phyloP scores from a whole-genome alignment of 352 stramenopile genomes.

The Phytophthora pluvialis region DNA sequence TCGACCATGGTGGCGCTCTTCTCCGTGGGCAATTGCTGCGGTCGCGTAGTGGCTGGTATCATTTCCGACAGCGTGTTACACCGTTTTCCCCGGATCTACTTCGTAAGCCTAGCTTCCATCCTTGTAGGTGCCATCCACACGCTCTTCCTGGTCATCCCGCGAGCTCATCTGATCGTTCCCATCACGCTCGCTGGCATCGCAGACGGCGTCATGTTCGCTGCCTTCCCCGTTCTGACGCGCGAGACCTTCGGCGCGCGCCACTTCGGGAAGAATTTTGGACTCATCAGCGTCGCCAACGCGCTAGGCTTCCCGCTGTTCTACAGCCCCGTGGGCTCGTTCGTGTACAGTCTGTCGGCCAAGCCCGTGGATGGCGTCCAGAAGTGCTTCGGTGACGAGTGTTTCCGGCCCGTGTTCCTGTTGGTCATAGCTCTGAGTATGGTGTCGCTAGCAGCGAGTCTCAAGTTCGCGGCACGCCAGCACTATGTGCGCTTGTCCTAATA shows the following conservation, averaged over 20 bases:
- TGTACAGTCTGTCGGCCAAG: conserved; percentile 53
- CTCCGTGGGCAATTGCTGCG: conserved; percentile 69
- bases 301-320: conserved; percentile 78
- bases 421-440: conserved; percentile 59
- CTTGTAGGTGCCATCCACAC: conserved; percentile 65
- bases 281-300: conserved; percentile 78
- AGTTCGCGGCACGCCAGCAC: conserved; percentile 38
- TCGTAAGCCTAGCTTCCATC: conserved; percentile 59
- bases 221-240: conserved; percentile 71
- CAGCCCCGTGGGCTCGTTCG: conserved; percentile 66
- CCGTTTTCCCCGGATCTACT: conserved; percentile 61
- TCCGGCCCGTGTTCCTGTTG: conserved; percentile 67
- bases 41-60: conserved; percentile 58
- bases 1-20: conserved; percentile 74
- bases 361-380: conserved; percentile 49
- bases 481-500: conserved; percentile 20
- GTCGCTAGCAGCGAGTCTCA: conserved; percentile 56
- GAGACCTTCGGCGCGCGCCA: conserved; percentile 74
- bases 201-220: conserved; percentile 77
- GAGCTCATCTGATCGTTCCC: conserved; percentile 50
- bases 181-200: conserved; percentile 66
- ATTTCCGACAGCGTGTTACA: conserved; percentile 67
- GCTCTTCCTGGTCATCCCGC: conserved; percentile 60
- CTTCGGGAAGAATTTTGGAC: conserved; percentile 83
- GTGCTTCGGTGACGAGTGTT: conserved; percentile 66